Conservation (phyloP, 306 rosid genomes). For the Trifolium pratense region DNA sequence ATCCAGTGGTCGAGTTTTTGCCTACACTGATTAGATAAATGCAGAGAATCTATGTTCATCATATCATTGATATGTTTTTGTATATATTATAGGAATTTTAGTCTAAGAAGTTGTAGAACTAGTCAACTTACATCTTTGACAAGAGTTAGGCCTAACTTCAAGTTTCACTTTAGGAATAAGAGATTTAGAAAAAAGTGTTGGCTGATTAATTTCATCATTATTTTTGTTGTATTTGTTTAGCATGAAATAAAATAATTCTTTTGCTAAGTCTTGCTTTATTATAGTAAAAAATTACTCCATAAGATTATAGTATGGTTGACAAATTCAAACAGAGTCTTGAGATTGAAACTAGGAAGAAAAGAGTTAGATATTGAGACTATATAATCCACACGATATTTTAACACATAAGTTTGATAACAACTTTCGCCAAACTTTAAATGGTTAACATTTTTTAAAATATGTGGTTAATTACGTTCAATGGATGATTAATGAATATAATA, state of each 20-base stretch:
- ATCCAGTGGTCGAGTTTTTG: neutral
- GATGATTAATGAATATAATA: no score
- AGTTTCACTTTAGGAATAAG: conserved; percentile 39
- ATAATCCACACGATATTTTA: no score
- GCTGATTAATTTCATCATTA: conserved; percentile 35
- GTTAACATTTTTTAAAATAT: no score
- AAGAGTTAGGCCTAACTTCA: conserved; percentile 1
- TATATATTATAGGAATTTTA: neutral
- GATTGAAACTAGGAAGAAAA: neutral
- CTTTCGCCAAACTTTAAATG: no score
- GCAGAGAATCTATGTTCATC: neutral
- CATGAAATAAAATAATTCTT: neutral
- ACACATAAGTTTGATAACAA: no score
- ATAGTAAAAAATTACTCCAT: conserved; percentile 15
- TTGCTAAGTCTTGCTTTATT: neutral
- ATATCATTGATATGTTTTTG: neutral
- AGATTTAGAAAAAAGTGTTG: conserved; percentile 1
- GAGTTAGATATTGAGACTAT: no score
- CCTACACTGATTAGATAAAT: neutral
- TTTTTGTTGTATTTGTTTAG: conserved; percentile 49
- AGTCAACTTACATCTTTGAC: neutral
- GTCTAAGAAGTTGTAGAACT: neutral
- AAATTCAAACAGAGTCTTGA: neutral
- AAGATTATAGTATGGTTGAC: neutral
- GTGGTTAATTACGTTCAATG: no score